phyloP scores from a whole-genome alignment of 2,329 filamentous ascomycete genomes.

The Davidsoniella australis region DNA sequence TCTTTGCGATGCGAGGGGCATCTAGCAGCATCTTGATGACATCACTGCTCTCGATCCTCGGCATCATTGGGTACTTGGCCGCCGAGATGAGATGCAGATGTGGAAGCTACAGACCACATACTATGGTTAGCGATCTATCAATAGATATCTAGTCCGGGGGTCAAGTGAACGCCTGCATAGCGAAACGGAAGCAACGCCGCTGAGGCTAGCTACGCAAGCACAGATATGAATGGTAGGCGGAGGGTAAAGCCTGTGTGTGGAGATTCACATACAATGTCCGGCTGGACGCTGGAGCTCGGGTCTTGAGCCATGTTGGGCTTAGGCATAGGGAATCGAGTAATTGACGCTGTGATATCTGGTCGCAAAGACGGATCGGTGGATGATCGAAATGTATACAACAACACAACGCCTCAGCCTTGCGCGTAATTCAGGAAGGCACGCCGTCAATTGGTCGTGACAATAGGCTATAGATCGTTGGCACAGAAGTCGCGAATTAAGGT shows the following conservation, averaged over 20 bases:
- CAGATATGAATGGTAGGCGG: too few species aligned
- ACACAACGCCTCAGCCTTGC: conserved; percentile 7
- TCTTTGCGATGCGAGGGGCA: conserved; percentile 71
- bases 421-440: background rate
- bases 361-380: background rate
- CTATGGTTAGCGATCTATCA: conserved; percentile 6
- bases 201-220: conserved; percentile 4
- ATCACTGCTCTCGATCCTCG: conserved; percentile 54
- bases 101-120: conserved; percentile 39
- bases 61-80: conserved; percentile 60
- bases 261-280: conserved; percentile 23
- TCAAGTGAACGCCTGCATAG: background rate
- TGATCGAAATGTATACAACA: background rate
- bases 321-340: background rate
- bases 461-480: too few species aligned
- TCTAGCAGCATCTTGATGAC: conserved; percentile 70
- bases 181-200: background rate
- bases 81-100: conserved; percentile 84
- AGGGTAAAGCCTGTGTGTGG: conserved; percentile 10
- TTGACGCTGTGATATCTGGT: background rate
- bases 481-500: too few species aligned
- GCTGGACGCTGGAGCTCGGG: conserved; percentile 26
- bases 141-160: too few species aligned
- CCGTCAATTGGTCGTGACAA: too few species aligned
- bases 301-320: conserved; percentile 24